Conservation (phyloP, 371 early-diverging fungal genomes). For the Haplosporangium sp. region DNA sequence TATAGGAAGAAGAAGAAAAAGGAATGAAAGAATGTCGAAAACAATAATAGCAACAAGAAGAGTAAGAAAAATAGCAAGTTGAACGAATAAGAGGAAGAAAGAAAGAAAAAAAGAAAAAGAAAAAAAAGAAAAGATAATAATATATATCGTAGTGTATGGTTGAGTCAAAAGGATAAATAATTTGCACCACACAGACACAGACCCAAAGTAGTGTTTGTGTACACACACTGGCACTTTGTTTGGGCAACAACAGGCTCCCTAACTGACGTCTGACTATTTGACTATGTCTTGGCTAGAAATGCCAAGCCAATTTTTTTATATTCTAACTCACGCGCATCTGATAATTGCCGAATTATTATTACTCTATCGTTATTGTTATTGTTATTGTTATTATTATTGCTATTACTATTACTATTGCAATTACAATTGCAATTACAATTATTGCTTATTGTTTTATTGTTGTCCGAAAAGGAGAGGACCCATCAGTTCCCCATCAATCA, state of each 20-base stretch:
- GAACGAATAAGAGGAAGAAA: not conserved
- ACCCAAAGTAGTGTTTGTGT: too few relatives aligned
- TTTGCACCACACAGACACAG: not conserved
- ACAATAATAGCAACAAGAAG: not conserved
- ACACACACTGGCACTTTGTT: not conserved
- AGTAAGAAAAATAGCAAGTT: not conserved
- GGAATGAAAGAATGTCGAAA: too few relatives aligned
- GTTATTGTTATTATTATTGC: too few relatives aligned
- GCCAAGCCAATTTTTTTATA: not conserved
- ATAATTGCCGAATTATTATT: too few relatives aligned
- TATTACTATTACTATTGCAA: not conserved
- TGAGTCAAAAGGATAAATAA: not conserved
- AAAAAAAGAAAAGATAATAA: not conserved
- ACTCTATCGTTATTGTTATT: too few relatives aligned
- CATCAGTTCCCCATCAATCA: too few relatives aligned
- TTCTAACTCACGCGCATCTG: not conserved
- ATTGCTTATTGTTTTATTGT: too few relatives aligned
- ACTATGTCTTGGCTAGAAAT: constrained; percentile 1
- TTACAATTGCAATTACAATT: too few relatives aligned
- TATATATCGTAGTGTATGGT: not conserved
- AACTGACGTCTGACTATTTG: not conserved
- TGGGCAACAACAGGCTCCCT: not conserved
- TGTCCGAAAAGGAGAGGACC: too few relatives aligned
- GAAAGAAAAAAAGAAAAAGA: not conserved
- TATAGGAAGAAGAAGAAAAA: too few relatives aligned